Base-by-base conservation (phyloP, 768 basidiomycete species). In the Tulasnella sp. region DNA sequence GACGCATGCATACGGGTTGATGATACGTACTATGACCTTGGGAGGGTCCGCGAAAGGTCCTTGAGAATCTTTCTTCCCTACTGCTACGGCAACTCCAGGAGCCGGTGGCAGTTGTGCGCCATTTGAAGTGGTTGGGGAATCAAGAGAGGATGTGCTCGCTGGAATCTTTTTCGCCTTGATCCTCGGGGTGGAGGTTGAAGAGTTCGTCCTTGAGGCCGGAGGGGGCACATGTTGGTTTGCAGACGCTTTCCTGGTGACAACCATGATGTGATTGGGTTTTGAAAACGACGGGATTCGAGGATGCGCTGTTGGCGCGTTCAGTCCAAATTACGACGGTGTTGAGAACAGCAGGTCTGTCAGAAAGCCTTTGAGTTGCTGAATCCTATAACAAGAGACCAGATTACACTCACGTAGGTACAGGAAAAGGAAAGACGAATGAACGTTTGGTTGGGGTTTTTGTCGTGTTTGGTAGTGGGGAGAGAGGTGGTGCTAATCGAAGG, bases 31-130 rank as follows among this genome's bases (percentile, higher is more conserved):
- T 40, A 77, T 72, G 29, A 77, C 42, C 70, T 55, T 70, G 16
- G 76, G 76, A 42, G 76, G 76, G 42, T 77, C 76, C 23, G 42
- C 69, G 35, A 77, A 77, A 72, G 39, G 76, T 26, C 61, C 76
- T 42, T 46, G 39, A 55, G 67, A 39, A 15, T 77, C 76, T 35
- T 71, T 72, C 16, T 70, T 70, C 29, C 57, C 57, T 3, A 61
- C 57, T 61, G 46, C 39, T n/a, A 57, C 74, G n/a, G 29, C 55
- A 29, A 39, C 57, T 61, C 57, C 57, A 5, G 57, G 57, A 29
- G 57, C 57, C 11, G 57, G 57, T 61, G 57, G 57, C 57, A 61
- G 57, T 29, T 61, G 57, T 29, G 57, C 15, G 74, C 46, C 55
- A 46, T 35, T 74, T 23, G 57, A 35, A 29, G 44, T 57, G 15